Evolutionary conservation across 2,329 filamentous ascomycete genomes (phyloP), one percentile per base, ranked within the genome.

Genomic region (Diaporthe velutina): DNA sequence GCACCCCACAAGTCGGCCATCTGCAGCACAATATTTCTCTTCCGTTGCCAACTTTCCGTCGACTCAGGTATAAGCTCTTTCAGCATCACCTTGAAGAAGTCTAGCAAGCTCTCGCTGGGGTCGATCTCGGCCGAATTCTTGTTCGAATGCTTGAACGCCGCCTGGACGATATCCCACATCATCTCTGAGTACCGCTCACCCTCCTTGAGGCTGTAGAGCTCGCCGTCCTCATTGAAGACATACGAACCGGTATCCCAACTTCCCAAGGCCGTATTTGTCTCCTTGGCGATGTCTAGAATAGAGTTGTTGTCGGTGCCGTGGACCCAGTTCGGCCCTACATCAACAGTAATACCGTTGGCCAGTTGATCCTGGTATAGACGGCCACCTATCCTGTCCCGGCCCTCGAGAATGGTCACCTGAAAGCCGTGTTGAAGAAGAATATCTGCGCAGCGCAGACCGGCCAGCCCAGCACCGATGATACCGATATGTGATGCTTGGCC

Each of bases 291-390:
- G 57, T 93, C 90, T 52, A 93, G 82, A 22, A 95, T 93, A 0
- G 93, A 92, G 79, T 95, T 95, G 76, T 92, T 87, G 0, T 90
- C 85, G 8, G 92, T 94, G 45, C 93, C 93, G 75, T 95, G 93
- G 70, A 95, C 94, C 93, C 93, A 95, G 79, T 95, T 95, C n/a
- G 93, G 92, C 0, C 93, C 93, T 42, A 89, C 82, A 77, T 92
- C 90, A n/a, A 90, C 86, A 10, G 86, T 77, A 40, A 85, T 83
- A 0, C 87, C 87, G 52, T 88, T 88, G 17, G 84, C 82, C 4
- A 91, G 83, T 30, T 79, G 81, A 68, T 85, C 82, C 78, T 91
- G 90, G 72, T 87, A 83, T 40, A 94, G 86, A 42, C 93, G 88
- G 1, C 93, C 93, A 15, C 93, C 93, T 52, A 95, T 80, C 9